phyloP scores from a whole-genome alignment of 257 asterid species.

The Misopates orontium region DNA sequence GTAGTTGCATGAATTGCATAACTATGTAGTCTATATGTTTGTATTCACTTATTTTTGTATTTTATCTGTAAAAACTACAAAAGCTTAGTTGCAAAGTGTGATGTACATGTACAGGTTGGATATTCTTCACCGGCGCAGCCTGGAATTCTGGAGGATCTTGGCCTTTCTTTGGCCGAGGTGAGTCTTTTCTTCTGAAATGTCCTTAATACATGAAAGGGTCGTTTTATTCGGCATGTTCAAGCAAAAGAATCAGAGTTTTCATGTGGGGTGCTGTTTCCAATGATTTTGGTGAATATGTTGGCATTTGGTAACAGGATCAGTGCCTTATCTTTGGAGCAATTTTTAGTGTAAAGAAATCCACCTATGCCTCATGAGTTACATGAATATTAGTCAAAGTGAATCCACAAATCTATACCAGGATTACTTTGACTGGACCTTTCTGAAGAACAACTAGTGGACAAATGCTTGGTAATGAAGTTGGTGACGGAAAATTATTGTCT shows the following conservation, averaged over 20 bases:
- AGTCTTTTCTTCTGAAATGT: constrained; percentile 9
- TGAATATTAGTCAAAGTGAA: background rate
- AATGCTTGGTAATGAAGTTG: too few species aligned
- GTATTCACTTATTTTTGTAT: background rate
- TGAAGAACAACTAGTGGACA: too few species aligned
- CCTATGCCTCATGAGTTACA: background rate
- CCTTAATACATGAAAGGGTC: background rate
- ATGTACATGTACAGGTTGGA: constrained; percentile 54
- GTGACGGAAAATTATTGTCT: too few species aligned
- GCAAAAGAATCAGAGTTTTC: too few species aligned
- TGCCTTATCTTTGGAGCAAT: background rate
- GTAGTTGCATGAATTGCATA: constrained; percentile 23
- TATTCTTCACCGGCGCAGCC: constrained; percentile 84
- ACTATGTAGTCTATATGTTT: background rate
- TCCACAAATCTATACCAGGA: background rate
- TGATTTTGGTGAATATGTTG: background rate
- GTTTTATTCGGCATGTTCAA: too few species aligned
- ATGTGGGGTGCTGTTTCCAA: too few species aligned
- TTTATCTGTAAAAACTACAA: background rate
- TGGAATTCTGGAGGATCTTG: constrained; percentile 71
- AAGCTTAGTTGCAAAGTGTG: background rate
- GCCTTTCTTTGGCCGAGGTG: constrained; percentile 69
- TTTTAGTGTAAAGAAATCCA: background rate
- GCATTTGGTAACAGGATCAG: background rate
- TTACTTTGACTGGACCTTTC: too few species aligned